These are phyloP conservation scores for Cystofilobasidium ferigula DNA, from an alignment of 768 basidiomycete species.

Conservation along the genomic window DNA sequence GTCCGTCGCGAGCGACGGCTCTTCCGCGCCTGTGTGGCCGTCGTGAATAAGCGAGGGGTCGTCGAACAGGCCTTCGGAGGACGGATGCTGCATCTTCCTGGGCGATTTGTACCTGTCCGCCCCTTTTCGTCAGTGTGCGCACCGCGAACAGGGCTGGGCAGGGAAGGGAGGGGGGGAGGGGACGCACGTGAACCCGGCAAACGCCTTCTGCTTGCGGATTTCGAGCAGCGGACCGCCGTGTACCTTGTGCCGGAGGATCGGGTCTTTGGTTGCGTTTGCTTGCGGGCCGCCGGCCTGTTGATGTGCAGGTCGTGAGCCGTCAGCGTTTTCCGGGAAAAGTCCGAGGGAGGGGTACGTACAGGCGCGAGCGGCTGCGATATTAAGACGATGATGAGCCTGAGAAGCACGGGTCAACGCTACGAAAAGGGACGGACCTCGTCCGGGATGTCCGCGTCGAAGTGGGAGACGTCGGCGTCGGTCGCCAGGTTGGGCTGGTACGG, in stretches of 20 bases:
- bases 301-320: conserved; percentile 63
- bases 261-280: conserved; percentile 72
- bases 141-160: background rate
- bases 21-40: too few species aligned
- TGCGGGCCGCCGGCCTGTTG: conserved; percentile 58
- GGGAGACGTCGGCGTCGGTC: conserved; percentile 33
- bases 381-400: background rate
- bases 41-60: too few species aligned
- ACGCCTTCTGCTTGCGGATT: conserved; percentile 57
- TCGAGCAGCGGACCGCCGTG: conserved; percentile 79
- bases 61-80: background rate
- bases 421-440: conserved; percentile 45
- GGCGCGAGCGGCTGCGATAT: background rate
- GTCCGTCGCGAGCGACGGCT: too few species aligned
- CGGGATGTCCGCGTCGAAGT: conserved; percentile 92
- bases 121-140: background rate
- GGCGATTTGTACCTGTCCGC: background rate
- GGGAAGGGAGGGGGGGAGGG: too few species aligned
- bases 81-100: background rate
- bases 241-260: conserved; percentile 68
- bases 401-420: too few species aligned
- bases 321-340: background rate
- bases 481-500: conserved; percentile 80
- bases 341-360: background rate
- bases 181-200: conserved; percentile 19